Conservation (phyloP, 305 asterid genomes). For the Solanum aculeatissimum region DNA sequence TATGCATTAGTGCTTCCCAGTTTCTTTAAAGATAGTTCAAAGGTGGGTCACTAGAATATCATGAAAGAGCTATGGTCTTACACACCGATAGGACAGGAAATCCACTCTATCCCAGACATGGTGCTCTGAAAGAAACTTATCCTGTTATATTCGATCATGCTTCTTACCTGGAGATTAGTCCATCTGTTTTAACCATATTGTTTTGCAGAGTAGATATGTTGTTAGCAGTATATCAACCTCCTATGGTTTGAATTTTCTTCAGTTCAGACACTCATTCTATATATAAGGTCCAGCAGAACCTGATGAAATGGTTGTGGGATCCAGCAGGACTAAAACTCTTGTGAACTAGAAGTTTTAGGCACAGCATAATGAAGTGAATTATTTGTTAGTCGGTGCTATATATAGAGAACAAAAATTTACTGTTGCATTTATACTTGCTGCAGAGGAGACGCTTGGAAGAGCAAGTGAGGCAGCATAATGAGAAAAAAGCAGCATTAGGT, state of each 20-base stretch:
- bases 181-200: not conserved
- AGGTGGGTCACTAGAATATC: not conserved
- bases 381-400: not conserved
- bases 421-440: constrained; percentile 8
- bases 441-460: constrained; percentile 88
- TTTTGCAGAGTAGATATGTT: not conserved
- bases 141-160: not conserved
- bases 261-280: not conserved
- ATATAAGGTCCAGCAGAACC: not conserved
- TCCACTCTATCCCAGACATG: not conserved
- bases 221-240: not conserved
- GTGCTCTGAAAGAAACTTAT: not conserved
- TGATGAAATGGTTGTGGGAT: not conserved
- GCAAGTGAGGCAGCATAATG: constrained; percentile 89
- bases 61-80: not conserved
- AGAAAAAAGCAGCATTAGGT: constrained; percentile 37
- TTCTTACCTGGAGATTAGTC: not conserved
- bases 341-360: not conserved
- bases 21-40: not conserved
- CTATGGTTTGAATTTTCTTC: not conserved
- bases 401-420: not conserved
- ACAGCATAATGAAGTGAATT: not conserved
- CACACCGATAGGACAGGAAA: not conserved
- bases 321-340: not conserved
- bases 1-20: not conserved